Conservation (phyloP, 345 rosid species). For the Capsella bursapastoris region DNA sequence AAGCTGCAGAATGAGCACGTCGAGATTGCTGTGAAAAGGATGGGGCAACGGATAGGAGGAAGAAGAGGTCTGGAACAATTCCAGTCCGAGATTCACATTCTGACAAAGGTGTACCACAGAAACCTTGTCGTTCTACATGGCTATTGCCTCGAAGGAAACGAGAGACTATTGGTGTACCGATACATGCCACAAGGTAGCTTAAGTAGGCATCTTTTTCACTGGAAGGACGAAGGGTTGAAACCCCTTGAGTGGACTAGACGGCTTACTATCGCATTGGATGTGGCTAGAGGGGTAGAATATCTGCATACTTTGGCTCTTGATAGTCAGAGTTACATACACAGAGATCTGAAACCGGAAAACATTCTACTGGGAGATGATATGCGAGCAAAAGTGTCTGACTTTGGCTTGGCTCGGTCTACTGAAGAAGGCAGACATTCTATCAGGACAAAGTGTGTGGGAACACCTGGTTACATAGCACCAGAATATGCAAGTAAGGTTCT, state of each 20-base stretch:
- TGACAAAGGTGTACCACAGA: constrained; percentile 51
- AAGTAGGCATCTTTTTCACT: constrained; percentile 42
- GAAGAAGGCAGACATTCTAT: constrained; percentile 43
- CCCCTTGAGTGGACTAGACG: constrained; percentile 51
- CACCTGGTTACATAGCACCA: constrained; percentile 50
- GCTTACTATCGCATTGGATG: constrained; percentile 38
- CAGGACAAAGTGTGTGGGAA: constrained; percentile 49
- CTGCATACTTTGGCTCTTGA: not conserved
- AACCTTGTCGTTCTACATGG: constrained; percentile 44
- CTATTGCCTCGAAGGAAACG: constrained; percentile 50
- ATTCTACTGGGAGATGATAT: constrained; percentile 10
- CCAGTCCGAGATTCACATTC: constrained; percentile 48
- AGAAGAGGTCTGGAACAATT: constrained; percentile 45
- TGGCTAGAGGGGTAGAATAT: not conserved
- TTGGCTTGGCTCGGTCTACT: constrained; percentile 50
- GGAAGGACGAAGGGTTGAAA: constrained; percentile 43
- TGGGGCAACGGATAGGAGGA: constrained; percentile 41
- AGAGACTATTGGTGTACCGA: constrained; percentile 52
- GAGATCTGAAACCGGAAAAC: not conserved
- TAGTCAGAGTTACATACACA: not conserved
- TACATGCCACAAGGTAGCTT: constrained; percentile 54
- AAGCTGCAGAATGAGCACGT: constrained; percentile 43
- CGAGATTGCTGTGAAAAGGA: constrained; percentile 50
- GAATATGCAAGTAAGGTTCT: constrained; percentile 48
- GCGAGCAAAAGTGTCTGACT: constrained; percentile 50